Evolutionary conservation across 75 land plant species (phyloP).

Genomic region (Cryptomeria japonica): DNA sequence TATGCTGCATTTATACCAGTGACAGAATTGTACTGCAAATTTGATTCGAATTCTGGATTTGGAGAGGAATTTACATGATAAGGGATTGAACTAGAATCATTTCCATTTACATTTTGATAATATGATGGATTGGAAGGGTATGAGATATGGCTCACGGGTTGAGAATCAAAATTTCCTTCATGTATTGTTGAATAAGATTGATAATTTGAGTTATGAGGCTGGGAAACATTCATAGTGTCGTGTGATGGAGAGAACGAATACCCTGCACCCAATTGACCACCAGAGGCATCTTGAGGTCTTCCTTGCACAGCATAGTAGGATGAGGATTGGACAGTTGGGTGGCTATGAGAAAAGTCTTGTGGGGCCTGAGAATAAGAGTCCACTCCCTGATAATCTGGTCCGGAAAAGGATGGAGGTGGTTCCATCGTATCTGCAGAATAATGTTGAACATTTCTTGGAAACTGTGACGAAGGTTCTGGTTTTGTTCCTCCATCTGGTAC

Average conservation of each 20-base stretch:
- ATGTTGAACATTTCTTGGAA: constrained; percentile 10
- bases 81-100: constrained; percentile 23
- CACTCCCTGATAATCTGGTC: constrained; percentile 5
- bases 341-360: background rate
- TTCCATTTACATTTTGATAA: constrained; percentile 34
- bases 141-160: constrained; percentile 37
- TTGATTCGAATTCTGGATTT: constrained; percentile 18
- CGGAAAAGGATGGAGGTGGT: constrained; percentile 3
- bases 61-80: constrained; percentile 29
- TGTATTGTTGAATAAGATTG: constrained; percentile 62
- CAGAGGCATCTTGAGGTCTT: background rate
- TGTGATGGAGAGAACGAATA: constrained; percentile 3
- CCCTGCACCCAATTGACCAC: constrained; percentile 8
- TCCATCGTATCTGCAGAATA: constrained; percentile 13
- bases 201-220: constrained; percentile 32
- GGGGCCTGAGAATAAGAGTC: constrained; percentile 10
- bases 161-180: constrained; percentile 40
- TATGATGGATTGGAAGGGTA: constrained; percentile 38
- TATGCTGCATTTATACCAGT: constrained; percentile 19
- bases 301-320: constrained; percentile 2
- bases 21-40: constrained; percentile 23
- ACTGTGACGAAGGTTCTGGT: background rate
- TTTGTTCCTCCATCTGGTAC: background rate
- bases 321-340: background rate
- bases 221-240: background rate